Evolutionary conservation across 2,329 filamentous ascomycete genomes (phyloP).

Genomic region (Truncatella angustata): DNA sequence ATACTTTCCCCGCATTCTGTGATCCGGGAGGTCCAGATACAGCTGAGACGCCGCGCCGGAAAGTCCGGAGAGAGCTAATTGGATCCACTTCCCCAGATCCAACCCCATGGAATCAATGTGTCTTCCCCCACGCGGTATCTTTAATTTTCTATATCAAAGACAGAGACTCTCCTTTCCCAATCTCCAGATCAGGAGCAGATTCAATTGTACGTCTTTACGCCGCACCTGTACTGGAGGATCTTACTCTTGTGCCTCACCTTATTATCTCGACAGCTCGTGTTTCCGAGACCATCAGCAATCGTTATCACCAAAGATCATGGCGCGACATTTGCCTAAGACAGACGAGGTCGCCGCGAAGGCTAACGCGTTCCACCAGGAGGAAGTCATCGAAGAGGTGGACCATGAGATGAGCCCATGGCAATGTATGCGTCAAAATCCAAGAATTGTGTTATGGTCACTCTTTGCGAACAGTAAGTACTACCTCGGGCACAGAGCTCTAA

Average conservation of each 20-base stretch:
- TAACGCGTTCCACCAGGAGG: constrained; percentile 3
- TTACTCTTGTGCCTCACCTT: not conserved
- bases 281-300: not conserved
- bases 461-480: constrained; percentile 9
- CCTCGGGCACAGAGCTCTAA: too few species aligned
- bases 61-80: too few species aligned
- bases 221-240: not conserved
- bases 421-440: constrained; percentile 7
- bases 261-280: not conserved
- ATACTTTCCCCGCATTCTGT: too few species aligned
- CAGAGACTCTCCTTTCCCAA: too few species aligned
- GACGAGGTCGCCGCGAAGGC: not conserved
- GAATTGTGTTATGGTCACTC: constrained; percentile 7
- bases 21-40: too few species aligned
- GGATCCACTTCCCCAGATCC: constrained; percentile 5
- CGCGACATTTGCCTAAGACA: not conserved
- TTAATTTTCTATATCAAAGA: constrained; percentile 5
- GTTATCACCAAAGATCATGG: not conserved
- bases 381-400: constrained; percentile 4
- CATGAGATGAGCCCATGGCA: constrained; percentile 7
- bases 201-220: too few species aligned
- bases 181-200: not conserved
- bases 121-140: not conserved
- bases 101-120: constrained; percentile 1
- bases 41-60: too few species aligned